Base-by-base conservation (phyloP, 148 eudicot species). In the Camellia japonica region DNA sequence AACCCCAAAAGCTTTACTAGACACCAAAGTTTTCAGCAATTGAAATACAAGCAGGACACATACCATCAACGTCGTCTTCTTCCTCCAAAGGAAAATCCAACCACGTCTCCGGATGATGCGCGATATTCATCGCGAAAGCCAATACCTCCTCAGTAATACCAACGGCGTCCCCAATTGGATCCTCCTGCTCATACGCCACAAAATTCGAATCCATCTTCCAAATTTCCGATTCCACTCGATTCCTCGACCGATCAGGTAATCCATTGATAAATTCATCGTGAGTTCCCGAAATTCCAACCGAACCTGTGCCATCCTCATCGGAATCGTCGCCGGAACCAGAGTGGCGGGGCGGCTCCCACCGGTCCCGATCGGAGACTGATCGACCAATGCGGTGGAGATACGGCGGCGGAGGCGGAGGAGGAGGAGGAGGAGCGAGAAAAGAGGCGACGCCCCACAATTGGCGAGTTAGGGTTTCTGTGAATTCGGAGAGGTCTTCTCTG, bases 61-160 rank as follows among this genome's bases (percentile, higher is more conserved):
- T 87, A 89, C 97, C 97, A 74, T 90, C 91, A 47, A 82, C 82
- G 61, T 91, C 81, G 65, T 67, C 92, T 51, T 94, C 98, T 43
- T 94, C 98, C 54, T 94, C 97, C 66, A 91, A 56, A 3, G 98
- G 97, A 83, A 91, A 94, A 84, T 94, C 97, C 81, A 94, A 78
- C 98, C 98, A 94, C 18, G 98, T 94, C 84, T 94, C 98, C 3
- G 98, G 98, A 87, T 94, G 98, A 87, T 91, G 97, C 12, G 90
- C 97, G 67, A 92, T 90, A 78, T 94, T 91, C 82, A 84, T 91
- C 19, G 97, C 95, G 69, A 94, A 94, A 16, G 92, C 88, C 90
- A 94, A 90, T 5, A 89, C 95, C 82, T 94, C 98, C 78, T 94
- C 97, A 11, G 95, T 94, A 43, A 94, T 76, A 9, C 98, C 97